A percentile compares a stretch with the other conserved stretches of the same genome.
Conservation (phyloP, 192 early-diverging fungal species). For the Cladochytrium replicatum region DNA sequence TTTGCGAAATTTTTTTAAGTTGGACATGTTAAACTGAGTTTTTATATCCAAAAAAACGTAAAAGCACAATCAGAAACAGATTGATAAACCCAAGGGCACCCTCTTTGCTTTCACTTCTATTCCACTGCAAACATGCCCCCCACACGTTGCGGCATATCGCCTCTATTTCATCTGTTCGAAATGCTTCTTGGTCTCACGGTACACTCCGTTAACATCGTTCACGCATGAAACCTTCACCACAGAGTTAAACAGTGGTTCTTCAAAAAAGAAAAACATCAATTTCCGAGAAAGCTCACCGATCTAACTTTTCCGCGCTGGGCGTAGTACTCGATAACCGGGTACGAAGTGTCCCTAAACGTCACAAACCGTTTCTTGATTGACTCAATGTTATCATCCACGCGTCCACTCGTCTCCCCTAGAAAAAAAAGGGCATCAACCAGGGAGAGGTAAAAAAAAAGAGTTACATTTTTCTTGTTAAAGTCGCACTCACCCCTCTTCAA, state of each 20-base stretch:
- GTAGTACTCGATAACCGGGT: constrained; percentile 85
- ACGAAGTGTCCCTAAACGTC: constrained; percentile 74
- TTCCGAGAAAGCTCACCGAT: constrained; percentile 31
- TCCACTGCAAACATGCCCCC: no score
- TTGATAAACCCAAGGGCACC: no score
- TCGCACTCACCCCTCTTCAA: constrained; percentile 63
- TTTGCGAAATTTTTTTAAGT: no score
- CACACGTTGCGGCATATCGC: no score
- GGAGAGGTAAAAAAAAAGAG: not conserved
- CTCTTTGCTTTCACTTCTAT: no score
- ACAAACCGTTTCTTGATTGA: constrained; percentile 91
- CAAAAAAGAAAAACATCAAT: not conserved
- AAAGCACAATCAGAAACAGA: no score
- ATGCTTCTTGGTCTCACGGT: constrained; percentile 46
- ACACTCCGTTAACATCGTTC: constrained; percentile 57
- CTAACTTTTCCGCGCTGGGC: constrained; percentile 67
- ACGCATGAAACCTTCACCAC: constrained; percentile 31
- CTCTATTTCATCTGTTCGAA: no score
- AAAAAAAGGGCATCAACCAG: constrained; percentile 2
- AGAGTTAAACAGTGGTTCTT: constrained; percentile 2
- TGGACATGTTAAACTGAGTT: no score
- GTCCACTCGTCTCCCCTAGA: constrained; percentile 76
- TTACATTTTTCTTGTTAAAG: no score
- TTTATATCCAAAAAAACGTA: no score
- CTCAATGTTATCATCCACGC: constrained; percentile 91